Evolutionary conservation across 2,329 filamentous ascomycete genomes (phyloP), one percentile per base, ranked within the genome.

Genomic region (Mariannaea elegans): DNA sequence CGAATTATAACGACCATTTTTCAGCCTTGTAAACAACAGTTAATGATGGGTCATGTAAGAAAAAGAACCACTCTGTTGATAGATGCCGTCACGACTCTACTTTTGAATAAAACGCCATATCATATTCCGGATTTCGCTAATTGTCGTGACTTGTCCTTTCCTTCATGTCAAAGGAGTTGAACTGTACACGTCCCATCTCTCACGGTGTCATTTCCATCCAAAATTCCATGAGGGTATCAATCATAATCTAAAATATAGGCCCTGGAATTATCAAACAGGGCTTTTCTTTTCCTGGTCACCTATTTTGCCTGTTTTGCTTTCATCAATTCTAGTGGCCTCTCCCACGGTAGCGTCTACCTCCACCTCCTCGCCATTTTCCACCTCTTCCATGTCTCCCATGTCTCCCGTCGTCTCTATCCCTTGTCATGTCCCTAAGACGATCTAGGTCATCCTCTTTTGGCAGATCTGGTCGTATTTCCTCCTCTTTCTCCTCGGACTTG

Each of bases 401-500:
- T 41, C 75, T 69, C 3, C 73, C 72, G 13, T 75, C 75, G 3
- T 73, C 72, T 31, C 74, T 63, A 42, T 71, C 73, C 64, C 62
- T 77, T 70, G 65, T 73, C 44, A 72, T 71, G 16, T 80, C 76
- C 34, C 75, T 70, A 32, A 69, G 63, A 21, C 71, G 68, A 18
- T 79, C 77, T 39, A 75, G 71, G 16, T 78, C 78, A 16, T 77
- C 78, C 6, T 81, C 77, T 48, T 60, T 67, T 36, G 63, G 50
- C 54, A 65, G 59, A 21, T 74, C 79, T 65, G 64, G 75, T 67
- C 63, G 68, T 4, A 61, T 36, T 18, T 76, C 76, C 19, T 81
- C 85, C 10, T 81, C 85, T 73, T 90, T 84, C 69, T 87, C 86
- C 51, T 87, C 84, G 14, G 84, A 81, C 80, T 90, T 91, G 64